These are phyloP conservation scores for Talaromyces sp. DNA, from an alignment of 2,329 filamentous ascomycete genomes.

Conservation along the genomic window DNA sequence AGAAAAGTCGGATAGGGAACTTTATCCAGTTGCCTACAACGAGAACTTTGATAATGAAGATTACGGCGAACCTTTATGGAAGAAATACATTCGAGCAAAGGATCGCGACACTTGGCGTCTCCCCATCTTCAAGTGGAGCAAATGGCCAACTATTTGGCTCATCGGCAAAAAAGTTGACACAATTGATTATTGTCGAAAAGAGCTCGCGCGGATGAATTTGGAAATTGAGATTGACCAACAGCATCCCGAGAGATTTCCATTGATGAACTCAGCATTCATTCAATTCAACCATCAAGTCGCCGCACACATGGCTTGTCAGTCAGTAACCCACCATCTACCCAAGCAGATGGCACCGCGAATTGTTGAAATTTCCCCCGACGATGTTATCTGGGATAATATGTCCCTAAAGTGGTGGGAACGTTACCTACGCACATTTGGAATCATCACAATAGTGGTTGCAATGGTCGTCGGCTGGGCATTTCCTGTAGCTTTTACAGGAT, in stretches of 20 bases:
- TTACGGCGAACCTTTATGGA: conserved; percentile 72
- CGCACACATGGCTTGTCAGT: conserved; percentile 96
- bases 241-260: conserved; percentile 79
- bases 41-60: conserved; percentile 64
- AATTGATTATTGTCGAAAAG: conserved; percentile 85
- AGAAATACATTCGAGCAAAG: conserved; percentile 76
- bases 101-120: conserved; percentile 84
- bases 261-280: conserved; percentile 96
- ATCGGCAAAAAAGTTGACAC: conserved; percentile 91
- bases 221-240: conserved; percentile 92
- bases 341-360: conserved; percentile 90
- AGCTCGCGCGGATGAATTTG: conserved; percentile 82
- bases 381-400: conserved; percentile 98
- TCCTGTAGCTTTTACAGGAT: conserved; percentile 84
- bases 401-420: conserved; percentile 92
- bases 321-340: conserved; percentile 85
- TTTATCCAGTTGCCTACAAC: conserved; percentile 67
- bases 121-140: conserved; percentile 62
- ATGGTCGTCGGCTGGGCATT: conserved; percentile 90
- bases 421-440: conserved; percentile 70
- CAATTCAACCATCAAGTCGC: conserved; percentile 98
- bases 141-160: conserved; percentile 77
- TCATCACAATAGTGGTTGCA: conserved; percentile 66
- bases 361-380: conserved; percentile 90
- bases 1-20: conserved; percentile 31